Percentiles rank a stretch among this genome's conserved stretches.
Conservation (phyloP, 768 basidiomycete species). For the Pleurotus tuoliensis region DNA sequence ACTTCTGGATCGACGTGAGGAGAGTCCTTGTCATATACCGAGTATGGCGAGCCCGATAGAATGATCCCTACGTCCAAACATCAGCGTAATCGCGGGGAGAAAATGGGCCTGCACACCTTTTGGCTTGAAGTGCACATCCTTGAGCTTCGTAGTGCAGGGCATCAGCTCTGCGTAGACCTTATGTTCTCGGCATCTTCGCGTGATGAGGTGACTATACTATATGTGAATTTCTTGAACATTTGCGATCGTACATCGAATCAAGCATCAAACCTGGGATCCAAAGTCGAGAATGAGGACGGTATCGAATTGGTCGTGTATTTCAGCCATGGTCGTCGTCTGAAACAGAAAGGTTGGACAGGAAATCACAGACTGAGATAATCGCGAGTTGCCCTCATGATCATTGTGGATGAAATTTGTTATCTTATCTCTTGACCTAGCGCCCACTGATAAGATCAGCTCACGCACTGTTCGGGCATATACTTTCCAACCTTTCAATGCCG, state of each 20-base stretch:
- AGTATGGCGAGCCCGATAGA: constrained; percentile 96
- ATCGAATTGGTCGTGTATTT: constrained; percentile 94
- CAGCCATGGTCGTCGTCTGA: constrained; percentile 48
- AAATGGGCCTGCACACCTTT: constrained; percentile 56
- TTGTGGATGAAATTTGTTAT: too few species aligned
- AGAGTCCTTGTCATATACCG: constrained; percentile 89
- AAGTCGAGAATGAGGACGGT: constrained; percentile 96
- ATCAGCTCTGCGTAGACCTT: constrained; percentile 97
- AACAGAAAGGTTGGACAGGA: neutral
- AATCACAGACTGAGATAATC: too few species aligned
- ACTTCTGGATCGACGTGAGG: constrained; percentile 93
- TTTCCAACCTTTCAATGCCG: too few species aligned
- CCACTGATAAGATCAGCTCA: too few species aligned
- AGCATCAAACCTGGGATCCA: constrained; percentile 75
- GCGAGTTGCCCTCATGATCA: too few species aligned
- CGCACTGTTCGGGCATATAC: too few species aligned
- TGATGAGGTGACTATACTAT: constrained; percentile 97
- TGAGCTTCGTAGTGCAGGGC: constrained; percentile 91
- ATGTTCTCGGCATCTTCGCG: constrained; percentile 93
- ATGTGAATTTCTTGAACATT: constrained; percentile 10
- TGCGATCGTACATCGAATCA: neutral
- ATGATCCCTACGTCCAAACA: constrained; percentile 65
- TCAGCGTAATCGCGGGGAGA: neutral
- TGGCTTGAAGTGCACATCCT: constrained; percentile 88
- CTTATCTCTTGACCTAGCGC: too few species aligned